Conservation (phyloP, 352 stramenopile genomes). For the Phytophthora pisi region DNA sequence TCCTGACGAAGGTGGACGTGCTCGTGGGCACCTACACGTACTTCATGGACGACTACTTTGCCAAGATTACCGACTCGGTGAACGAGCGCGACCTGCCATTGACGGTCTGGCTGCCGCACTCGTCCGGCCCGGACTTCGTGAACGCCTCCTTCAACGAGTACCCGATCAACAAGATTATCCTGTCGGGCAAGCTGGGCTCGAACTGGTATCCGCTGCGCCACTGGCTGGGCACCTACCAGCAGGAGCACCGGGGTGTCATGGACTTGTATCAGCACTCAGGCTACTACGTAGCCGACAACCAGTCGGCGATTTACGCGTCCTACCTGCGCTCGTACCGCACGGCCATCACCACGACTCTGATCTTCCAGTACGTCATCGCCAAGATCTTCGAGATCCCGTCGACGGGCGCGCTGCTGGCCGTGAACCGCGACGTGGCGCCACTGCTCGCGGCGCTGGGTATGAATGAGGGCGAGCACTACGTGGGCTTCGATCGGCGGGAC, state of each 20-base stretch:
- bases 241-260: constrained; percentile 50
- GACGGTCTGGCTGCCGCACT: constrained; percentile 73
- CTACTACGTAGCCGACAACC: constrained; percentile 61
- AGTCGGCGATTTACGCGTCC: constrained; percentile 67
- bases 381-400: constrained; percentile 86
- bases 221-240: constrained; percentile 66
- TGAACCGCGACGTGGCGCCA: constrained; percentile 67
- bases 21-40: constrained; percentile 80
- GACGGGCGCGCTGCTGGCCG: constrained; percentile 62
- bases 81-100: constrained; percentile 66
- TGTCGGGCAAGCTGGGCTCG: constrained; percentile 57
- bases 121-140: constrained; percentile 66
- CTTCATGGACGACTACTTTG: constrained; percentile 82
- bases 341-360: constrained; percentile 72
- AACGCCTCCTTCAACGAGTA: constrained; percentile 65
- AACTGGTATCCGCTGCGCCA: constrained; percentile 74
- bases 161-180: constrained; percentile 78
- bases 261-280: constrained; percentile 69
- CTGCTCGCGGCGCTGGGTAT: constrained; percentile 61
- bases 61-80: constrained; percentile 49
- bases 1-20: constrained; percentile 71
- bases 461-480: constrained; percentile 65
- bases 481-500: constrained; percentile 63
- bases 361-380: constrained; percentile 79
- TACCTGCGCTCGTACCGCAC: constrained; percentile 78